Base-by-base conservation (phyloP, 176 grass and related monocot genomes). In the Sorghum bicolor region DNA sequence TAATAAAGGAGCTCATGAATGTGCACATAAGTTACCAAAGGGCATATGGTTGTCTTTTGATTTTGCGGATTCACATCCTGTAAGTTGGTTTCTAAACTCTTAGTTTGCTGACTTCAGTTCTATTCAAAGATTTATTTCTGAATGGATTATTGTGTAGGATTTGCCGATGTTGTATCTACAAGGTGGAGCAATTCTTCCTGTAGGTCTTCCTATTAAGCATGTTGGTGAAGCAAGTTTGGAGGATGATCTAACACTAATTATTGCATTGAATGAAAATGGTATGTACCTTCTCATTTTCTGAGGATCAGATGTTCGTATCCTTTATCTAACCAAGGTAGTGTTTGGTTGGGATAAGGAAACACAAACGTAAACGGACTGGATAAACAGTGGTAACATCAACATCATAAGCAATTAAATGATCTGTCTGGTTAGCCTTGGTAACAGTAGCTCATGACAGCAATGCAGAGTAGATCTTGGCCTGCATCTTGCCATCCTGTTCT, bases 211-310 rank as follows among this genome's bases (percentile, higher is more conserved):
- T 70, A 70, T 95, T 72, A 88, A 92, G 74, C 87, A 95, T 90
- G 93, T 98, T 70, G 85, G 85, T 80, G 96, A 98, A 93, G 93
- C 91, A 81, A 93, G 75, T 69, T 82, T 80, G 58, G 87, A 91
- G 53, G 96, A 98, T 90, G 96, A 98, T 69, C 89, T 98, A 29
- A 78, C 87, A 53, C 96, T 98, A 32, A 41, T 95, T 81, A 78
- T 98, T 53, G 85, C 96, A 41, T 93, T 98, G 84, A 89, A 95
- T 86, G 88, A 93, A 82, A 76, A 95, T 95, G 96, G 96, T 98
- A 85, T 26, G 20, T 10, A 53, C 32, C 16, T 69, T 60, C 17
- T 40, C 20, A 36, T 86, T 71, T 76, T 76, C 2, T 48, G 30
- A 82, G 65, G 33, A 73, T 57, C 20, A 90, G 39, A 63, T 84